Percentiles rank a stretch among this genome's conserved stretches.
These are phyloP conservation scores for Clonostachys chloroleuca DNA, from an alignment of 2,329 filamentous ascomycete species.

Conservation along the genomic window DNA sequence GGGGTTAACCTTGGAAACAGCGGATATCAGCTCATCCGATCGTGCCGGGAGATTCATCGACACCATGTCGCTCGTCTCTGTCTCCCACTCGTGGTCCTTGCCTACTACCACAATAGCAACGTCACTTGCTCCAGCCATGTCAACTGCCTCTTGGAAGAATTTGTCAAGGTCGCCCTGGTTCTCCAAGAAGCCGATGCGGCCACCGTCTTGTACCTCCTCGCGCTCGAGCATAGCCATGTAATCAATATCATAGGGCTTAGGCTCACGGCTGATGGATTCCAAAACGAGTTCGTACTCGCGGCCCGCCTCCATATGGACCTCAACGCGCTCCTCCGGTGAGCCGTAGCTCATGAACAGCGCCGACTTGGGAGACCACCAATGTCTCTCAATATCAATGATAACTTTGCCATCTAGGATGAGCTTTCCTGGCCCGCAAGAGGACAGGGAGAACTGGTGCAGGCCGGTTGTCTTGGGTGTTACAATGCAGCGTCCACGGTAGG, in stretches of 20 bases:
- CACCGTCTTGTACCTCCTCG: slow-evolving; percentile 49
- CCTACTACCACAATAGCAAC: slow-evolving; percentile 70
- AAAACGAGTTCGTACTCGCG: background rate
- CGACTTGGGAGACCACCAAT: background rate
- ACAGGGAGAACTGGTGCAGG: background rate
- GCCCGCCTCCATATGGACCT: background rate
- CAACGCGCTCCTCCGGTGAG: background rate
- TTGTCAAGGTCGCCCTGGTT: slow-evolving; percentile 65
- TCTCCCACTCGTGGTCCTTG: slow-evolving; percentile 66
- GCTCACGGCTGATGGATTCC: background rate
- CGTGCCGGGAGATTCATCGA: slow-evolving; percentile 28
- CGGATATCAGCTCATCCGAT: background rate
- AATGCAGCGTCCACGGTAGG: background rate
- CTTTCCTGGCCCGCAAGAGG: background rate
- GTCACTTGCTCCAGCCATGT: slow-evolving; percentile 60
- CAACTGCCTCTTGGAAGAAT: slow-evolving; percentile 62
- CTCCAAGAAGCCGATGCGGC: slow-evolving; percentile 45
- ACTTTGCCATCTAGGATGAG: background rate
- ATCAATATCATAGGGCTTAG: background rate
- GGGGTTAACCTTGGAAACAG: slow-evolving; percentile 1
- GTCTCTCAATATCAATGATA: background rate
- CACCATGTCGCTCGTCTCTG: slow-evolving; percentile 54
- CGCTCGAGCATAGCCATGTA: background rate
- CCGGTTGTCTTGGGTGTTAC: background rate
- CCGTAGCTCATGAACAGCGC: background rate